A percentile compares a stretch with the other conserved stretches of the same genome.
phyloP scores from a whole-genome alignment of 2,329 filamentous ascomycete genomes.

The Fusarium nurragi region DNA sequence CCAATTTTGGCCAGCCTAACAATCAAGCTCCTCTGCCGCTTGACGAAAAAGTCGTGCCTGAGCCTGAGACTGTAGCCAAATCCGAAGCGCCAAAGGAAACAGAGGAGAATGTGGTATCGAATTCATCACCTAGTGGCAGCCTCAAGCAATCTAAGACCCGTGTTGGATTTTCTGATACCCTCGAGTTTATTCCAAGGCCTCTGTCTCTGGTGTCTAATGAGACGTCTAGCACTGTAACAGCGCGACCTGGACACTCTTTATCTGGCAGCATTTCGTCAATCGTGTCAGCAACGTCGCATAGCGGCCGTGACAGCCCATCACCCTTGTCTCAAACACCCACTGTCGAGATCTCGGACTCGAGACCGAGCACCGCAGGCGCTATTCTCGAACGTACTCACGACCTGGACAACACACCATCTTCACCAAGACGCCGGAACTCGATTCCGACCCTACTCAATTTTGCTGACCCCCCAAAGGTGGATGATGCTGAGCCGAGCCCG shows the following conservation, averaged over 20 bases:
- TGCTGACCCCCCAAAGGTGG: constrained; percentile 49
- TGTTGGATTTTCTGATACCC: constrained; percentile 84
- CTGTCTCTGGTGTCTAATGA: constrained; percentile 86
- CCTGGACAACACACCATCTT: constrained; percentile 41
- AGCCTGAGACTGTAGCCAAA: constrained; percentile 4
- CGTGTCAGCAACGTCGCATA: constrained; percentile 65
- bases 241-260: constrained; percentile 75
- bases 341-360: constrained; percentile 57
- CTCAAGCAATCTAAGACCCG: constrained; percentile 62
- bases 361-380: constrained; percentile 78
- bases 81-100: constrained; percentile 1
- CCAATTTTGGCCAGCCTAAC: constrained; percentile 52
- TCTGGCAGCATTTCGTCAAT: constrained; percentile 84
- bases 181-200: constrained; percentile 85
- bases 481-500: constrained; percentile 57
- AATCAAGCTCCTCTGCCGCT: constrained; percentile 33
- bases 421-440: constrained; percentile 65
- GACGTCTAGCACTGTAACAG: constrained; percentile 79
- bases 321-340: constrained; percentile 53
- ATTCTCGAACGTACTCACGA: constrained; percentile 63
- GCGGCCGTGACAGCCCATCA: constrained; percentile 53
- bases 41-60: constrained; percentile 2
- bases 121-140: constrained; percentile 16
- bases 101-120: constrained; percentile 1
- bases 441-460: constrained; percentile 63